Evolutionary conservation across 495 filamentous ascomycete genomes (phyloP).

Genomic region (Neurospora sp.): DNA sequence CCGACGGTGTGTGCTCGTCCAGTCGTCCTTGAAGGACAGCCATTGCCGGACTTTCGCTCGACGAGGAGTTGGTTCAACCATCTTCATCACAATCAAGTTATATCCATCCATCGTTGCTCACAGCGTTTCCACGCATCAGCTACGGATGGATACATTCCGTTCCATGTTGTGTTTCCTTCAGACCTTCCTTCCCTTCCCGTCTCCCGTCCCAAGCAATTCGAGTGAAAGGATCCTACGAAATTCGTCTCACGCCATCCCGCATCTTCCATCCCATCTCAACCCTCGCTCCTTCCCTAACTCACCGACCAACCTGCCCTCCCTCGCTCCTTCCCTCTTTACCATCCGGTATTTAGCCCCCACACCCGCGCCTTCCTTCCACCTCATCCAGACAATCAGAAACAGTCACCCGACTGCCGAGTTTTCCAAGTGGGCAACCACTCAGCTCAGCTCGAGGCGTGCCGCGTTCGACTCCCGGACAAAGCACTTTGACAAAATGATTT

Average conservation of each 20-base stretch:
- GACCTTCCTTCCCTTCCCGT: neutral
- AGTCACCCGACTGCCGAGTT: neutral
- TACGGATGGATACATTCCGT: neutral
- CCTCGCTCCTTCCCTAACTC: neutral
- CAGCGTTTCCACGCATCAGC: neutral
- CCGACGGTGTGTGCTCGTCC: neutral
- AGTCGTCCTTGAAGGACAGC: neutral
- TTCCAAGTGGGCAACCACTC: neutral
- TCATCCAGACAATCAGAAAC: neutral
- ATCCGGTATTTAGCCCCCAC: neutral
- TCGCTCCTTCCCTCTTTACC: neutral
- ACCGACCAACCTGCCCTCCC: neutral
- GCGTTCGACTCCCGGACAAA: neutral
- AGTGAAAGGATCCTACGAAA: neutral
- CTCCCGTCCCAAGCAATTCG: neutral
- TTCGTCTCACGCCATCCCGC: neutral
- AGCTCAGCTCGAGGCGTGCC: neutral
- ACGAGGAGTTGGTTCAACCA: neutral
- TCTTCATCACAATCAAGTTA: neutral
- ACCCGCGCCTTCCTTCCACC: neutral
- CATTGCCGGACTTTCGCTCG: neutral
- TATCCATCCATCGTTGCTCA: neutral
- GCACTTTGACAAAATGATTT: neutral
- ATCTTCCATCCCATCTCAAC: neutral
- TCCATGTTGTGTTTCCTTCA: neutral